Base-by-base conservation (phyloP, 2,329 filamentous ascomycete genomes). In the Fusarium robinianum region DNA sequence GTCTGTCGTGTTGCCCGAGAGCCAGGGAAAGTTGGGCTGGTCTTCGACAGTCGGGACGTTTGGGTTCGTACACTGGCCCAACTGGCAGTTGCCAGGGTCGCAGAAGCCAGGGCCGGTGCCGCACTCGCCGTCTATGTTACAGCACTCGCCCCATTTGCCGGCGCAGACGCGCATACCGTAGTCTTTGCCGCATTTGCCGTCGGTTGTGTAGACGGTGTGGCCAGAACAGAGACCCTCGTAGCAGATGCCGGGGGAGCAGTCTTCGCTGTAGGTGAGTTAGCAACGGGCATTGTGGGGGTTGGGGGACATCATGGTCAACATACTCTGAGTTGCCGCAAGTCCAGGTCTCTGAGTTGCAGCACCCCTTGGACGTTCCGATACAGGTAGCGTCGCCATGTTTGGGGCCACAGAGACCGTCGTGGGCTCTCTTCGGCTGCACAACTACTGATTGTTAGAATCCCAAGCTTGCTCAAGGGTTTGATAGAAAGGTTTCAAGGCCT, bases 161-260 rank as follows among this genome's bases (percentile, higher is more conserved):
- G 49, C 63, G 38, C 68, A 72, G 12, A 54, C 29, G 6, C 53
- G 60, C 29, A 55, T 49, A 15, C 60, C 60, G 49, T 69, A 39
- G 3, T 55, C 12, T 4, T 44, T 41, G 26, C 68, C 67, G 45
- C 67, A 72, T 5, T 41, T 64, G 11, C 68, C 69, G 46, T 69
- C 64, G 3, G 59, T 64, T 16, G 59, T 65, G 30, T 61, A 71
- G 14, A 56, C 42, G 6, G 14, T 25, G 44, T 60, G 58, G 11
- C 67, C 67, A 3, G 8, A 8, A 45, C 67, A 70, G 7, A 29
- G 38, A 21, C 65, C 68, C 22, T 64, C 60, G 45, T 63, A 67
- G 51, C 66, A 69, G 23, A 56, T 68, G 9, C 65, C 63, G 6
- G 31, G 37, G 12, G 55, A 51, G 46, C 66, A 69, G 42, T 68